A percentile compares a stretch with the other conserved stretches of the same genome.
These are phyloP conservation scores for Wickerhamomyces sp. DNA, from an alignment of 1,139 yeast species.

Conservation along the genomic window DNA sequence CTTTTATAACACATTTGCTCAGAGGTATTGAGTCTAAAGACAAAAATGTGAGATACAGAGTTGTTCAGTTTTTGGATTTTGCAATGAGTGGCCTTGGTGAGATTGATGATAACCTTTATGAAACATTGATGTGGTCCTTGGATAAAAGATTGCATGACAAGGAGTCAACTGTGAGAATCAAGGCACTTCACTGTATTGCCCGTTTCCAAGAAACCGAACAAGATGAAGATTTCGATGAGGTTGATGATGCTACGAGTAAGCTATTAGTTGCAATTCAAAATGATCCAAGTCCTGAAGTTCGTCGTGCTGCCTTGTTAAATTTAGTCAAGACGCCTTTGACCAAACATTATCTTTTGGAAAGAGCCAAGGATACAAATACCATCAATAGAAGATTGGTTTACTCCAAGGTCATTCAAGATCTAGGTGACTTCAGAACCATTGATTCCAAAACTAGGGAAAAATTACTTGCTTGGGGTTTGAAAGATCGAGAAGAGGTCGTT, in stretches of 20 bases:
- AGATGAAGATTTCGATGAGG: constrained; percentile 31
- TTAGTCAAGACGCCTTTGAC: constrained; percentile 52
- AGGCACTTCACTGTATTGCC: constrained; percentile 77
- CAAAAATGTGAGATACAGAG: constrained; percentile 73
- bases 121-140: constrained; percentile 56
- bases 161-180: constrained; percentile 73
- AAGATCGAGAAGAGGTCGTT: constrained; percentile 78
- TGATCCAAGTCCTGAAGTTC: constrained; percentile 84
- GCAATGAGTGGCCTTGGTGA: constrained; percentile 71
- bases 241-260: constrained; percentile 46
- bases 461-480: constrained; percentile 76
- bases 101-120: constrained; percentile 68
- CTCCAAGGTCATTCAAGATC: constrained; percentile 59
- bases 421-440: constrained; percentile 63
- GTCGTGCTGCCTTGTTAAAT: constrained; percentile 78
- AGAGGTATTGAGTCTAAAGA: constrained; percentile 77
- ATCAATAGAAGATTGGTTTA: constrained; percentile 70
- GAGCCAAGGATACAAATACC: constrained; percentile 77
- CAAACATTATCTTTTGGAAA: constrained; percentile 58
- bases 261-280: constrained; percentile 56
- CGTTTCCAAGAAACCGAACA: constrained; percentile 63
- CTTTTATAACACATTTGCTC: constrained; percentile 58
- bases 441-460: constrained; percentile 59
- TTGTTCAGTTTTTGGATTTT: constrained; percentile 72
- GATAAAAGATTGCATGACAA: constrained; percentile 67